Evolutionary conservation across 306 rosid species (phyloP).

Genomic region (Hippophae rhamnoides): DNA sequence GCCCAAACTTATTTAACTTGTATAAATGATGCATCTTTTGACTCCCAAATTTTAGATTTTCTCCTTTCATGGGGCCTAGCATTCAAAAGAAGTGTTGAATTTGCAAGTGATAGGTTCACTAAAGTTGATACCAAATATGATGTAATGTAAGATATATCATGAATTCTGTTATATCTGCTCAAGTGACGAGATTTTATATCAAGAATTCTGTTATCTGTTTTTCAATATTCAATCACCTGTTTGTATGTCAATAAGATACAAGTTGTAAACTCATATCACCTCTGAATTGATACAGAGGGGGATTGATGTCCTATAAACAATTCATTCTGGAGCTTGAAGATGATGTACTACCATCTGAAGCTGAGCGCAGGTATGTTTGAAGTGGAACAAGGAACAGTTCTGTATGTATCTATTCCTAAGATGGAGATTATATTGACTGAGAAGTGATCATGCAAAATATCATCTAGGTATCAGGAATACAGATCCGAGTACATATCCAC

Average conservation of each 20-base stretch:
- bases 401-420: background rate
- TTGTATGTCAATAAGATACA: background rate
- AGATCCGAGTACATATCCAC: slow-evolving; percentile 78
- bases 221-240: background rate
- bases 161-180: too few relatives aligned
- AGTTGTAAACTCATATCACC: slow-evolving; percentile 8
- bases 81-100: too few relatives aligned
- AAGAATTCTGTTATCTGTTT: too few relatives aligned
- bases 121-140: too few relatives aligned
- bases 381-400: slow-evolving; percentile 6
- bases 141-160: too few relatives aligned
- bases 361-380: slow-evolving; percentile 59
- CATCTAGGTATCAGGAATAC: slow-evolving; percentile 72
- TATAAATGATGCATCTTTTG: too few relatives aligned
- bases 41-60: too few relatives aligned
- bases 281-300: slow-evolving; percentile 50
- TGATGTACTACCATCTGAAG: slow-evolving; percentile 76
- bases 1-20: too few relatives aligned
- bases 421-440: slow-evolving; percentile 1
- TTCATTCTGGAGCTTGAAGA: slow-evolving; percentile 91
- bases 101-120: too few relatives aligned
- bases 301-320: slow-evolving; percentile 79
- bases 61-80: too few relatives aligned
- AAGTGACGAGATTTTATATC: too few relatives aligned
- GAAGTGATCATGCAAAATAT: background rate